Evolutionary conservation across 2,329 filamentous ascomycete species (phyloP).

Genomic region (Fusarium poae): DNA sequence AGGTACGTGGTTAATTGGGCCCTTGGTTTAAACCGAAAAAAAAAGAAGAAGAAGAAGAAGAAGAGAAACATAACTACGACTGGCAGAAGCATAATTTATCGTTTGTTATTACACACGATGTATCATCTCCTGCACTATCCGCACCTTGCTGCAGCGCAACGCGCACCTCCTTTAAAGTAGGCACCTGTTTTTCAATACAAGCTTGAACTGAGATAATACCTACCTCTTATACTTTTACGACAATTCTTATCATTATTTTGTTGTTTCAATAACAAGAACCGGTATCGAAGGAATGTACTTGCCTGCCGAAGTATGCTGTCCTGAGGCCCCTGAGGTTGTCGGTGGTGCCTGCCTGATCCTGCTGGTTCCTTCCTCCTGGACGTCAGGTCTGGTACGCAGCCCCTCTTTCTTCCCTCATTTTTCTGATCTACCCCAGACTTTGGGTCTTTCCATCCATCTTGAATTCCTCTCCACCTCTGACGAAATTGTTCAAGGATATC

Average conservation of each 20-base stretch:
- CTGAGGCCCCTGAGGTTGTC: constrained; percentile 23
- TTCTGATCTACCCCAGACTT: constrained; percentile 17
- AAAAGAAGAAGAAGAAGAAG: no score
- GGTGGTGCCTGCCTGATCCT: constrained; percentile 12
- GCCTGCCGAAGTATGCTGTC: constrained; percentile 11
- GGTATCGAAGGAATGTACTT: background rate
- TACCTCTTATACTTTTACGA: background rate
- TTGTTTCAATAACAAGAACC: background rate
- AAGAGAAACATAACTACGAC: background rate
- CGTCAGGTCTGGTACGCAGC: constrained; percentile 5
- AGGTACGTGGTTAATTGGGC: background rate
- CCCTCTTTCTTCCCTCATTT: constrained; percentile 8
- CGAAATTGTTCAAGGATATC: background rate
- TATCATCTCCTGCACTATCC: background rate
- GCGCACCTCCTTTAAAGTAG: background rate
- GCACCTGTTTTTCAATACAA: background rate
- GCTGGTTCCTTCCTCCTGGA: constrained; percentile 24
- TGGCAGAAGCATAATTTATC: background rate
- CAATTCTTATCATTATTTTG: background rate
- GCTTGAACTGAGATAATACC: background rate
- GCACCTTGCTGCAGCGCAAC: background rate
- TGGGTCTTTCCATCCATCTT: constrained; percentile 9
- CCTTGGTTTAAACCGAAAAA: background rate
- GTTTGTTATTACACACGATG: no score
- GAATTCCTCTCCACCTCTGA: background rate